A percentile compares a stretch with the other conserved stretches of the same genome.
Conservation (phyloP, 768 basidiomycete genomes). For the Amylocystis lapponica region DNA sequence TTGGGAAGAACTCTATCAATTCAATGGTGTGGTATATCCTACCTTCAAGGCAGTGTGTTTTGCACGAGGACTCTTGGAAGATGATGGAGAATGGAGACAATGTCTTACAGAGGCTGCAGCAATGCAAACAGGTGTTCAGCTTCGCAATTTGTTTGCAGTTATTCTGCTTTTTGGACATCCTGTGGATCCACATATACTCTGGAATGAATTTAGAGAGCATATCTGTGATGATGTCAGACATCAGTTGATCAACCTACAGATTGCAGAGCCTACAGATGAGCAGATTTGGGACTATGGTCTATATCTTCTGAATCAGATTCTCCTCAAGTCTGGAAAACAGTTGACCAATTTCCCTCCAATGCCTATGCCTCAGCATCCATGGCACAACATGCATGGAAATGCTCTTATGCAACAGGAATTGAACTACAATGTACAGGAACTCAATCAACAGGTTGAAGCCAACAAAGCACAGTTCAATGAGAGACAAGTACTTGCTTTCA, state of each 20-base stretch:
- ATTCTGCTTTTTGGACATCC: constrained; percentile 29
- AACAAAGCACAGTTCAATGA: constrained; percentile 9
- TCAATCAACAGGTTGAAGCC: neutral
- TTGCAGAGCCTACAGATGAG: constrained; percentile 22
- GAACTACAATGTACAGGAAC: constrained; percentile 17
- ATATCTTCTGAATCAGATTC: constrained; percentile 28
- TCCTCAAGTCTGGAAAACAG: constrained; percentile 16
- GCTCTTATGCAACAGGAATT: constrained; percentile 28
- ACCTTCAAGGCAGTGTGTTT: constrained; percentile 39
- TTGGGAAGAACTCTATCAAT: constrained; percentile 21
- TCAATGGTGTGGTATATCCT: constrained; percentile 17
- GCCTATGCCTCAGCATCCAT: constrained; percentile 25
- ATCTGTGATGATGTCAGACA: constrained; percentile 39
- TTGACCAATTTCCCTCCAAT: constrained; percentile 25
- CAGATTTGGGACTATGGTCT: constrained; percentile 38
- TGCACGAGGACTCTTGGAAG: constrained; percentile 34
- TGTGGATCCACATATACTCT: constrained; percentile 30
- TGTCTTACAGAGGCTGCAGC: constrained; percentile 35
- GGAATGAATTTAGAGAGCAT: constrained; percentile 27
- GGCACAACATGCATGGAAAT: constrained; percentile 21
- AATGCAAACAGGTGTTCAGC: constrained; percentile 32
- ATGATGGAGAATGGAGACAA: constrained; percentile 35
- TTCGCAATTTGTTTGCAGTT: constrained; percentile 35
- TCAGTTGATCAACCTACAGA: constrained; percentile 12
- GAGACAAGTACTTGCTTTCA: constrained; percentile 13